Percentiles rank a stretch among this genome's conserved stretches.
Conservation (phyloP, 345 rosid genomes). For the Microthlaspi erraticum region DNA sequence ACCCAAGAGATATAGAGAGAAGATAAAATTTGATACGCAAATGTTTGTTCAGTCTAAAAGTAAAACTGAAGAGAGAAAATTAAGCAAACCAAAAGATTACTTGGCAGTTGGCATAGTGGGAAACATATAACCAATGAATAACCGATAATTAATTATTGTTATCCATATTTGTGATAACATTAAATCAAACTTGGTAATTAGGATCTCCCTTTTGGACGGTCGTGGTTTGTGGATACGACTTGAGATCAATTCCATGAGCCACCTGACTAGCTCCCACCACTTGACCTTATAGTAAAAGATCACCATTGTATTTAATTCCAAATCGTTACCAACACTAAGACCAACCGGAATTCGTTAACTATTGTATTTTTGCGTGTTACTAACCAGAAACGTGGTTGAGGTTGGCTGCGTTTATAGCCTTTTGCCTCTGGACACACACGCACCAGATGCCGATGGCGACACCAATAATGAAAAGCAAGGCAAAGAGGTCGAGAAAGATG, state of each 20-base stretch:
- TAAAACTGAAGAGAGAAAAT: too few species aligned
- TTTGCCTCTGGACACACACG: conserved; percentile 2
- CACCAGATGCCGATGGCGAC: neutral
- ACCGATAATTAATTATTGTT: too few species aligned
- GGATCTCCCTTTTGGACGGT: conserved; percentile 6
- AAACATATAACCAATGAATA: too few species aligned
- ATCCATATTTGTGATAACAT: neutral
- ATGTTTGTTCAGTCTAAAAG: too few species aligned
- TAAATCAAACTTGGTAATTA: neutral
- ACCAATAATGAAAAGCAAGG: too few species aligned
- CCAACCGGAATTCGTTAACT: neutral
- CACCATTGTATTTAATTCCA: neutral
- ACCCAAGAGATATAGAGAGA: too few species aligned
- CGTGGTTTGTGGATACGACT: neutral
- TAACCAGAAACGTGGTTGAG: neutral
- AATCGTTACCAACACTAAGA: neutral
- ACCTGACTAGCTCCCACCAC: conserved; percentile 13
- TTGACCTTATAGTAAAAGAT: neutral
- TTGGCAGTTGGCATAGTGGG: neutral
- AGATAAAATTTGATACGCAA: too few species aligned
- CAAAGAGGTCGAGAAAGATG: too few species aligned
- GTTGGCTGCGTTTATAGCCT: conserved; percentile 13
- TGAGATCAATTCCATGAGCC: conserved; percentile 13
- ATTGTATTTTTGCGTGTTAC: neutral
- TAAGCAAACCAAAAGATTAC: too few species aligned